A percentile compares a stretch with the other conserved stretches of the same genome.
Conservation (phyloP, 177 flowering plant genomes). For the Vitis hybrid region DNA sequence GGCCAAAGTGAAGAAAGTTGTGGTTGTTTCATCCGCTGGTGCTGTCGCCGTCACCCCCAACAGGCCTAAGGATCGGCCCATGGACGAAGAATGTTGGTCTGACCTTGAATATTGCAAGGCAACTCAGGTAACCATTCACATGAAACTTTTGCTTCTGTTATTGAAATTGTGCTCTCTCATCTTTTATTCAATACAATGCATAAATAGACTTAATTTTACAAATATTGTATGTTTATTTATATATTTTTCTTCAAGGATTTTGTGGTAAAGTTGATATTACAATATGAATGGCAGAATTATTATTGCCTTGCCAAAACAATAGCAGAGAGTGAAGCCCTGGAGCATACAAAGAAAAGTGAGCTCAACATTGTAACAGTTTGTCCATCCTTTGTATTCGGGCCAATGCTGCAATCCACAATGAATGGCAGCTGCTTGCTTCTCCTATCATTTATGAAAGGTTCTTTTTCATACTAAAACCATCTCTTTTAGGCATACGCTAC, state of each 20-base stretch:
- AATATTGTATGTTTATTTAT: no score
- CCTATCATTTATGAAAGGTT: slow-evolving; percentile 9
- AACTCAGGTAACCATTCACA: slow-evolving; percentile 12
- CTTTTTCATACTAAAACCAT: neutral
- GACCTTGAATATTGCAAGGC: slow-evolving; percentile 26
- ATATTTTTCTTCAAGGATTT: no score
- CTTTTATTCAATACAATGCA: no score
- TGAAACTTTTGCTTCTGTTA: neutral
- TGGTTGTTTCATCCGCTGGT: slow-evolving; percentile 28
- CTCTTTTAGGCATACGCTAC: no score
- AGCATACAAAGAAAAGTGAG: slow-evolving; percentile 1
- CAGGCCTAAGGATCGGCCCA: slow-evolving; percentile 28
- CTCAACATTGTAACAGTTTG: slow-evolving; percentile 8
- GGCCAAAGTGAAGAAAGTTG: slow-evolving; percentile 28
- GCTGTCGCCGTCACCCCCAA: slow-evolving; percentile 29
- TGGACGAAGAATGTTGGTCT: slow-evolving; percentile 41
- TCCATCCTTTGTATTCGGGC: slow-evolving; percentile 7
- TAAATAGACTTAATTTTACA: neutral
- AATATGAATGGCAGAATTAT: slow-evolving; percentile 25
- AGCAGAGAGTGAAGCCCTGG: slow-evolving; percentile 9
- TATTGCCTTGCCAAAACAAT: slow-evolving; percentile 23
- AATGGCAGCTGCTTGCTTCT: slow-evolving; percentile 4
- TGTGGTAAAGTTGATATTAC: neutral
- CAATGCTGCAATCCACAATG: slow-evolving; percentile 8
- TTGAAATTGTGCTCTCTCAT: no score